Conservation (phyloP, 495 filamentous ascomycete species). For the Podospora tetraspora region DNA sequence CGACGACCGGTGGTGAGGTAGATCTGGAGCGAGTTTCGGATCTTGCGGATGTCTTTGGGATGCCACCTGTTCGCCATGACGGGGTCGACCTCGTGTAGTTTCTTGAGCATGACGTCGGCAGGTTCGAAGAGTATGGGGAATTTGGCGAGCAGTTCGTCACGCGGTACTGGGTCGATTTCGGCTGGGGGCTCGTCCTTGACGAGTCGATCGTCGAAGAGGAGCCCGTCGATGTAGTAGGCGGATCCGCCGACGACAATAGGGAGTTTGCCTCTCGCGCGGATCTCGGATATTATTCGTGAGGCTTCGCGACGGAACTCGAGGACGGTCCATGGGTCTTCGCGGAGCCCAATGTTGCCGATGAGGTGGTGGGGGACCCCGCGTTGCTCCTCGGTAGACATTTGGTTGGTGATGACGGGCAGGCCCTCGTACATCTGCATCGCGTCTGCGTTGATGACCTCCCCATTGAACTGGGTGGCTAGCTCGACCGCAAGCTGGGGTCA, state of each 20-base stretch:
- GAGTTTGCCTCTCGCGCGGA: conserved; percentile 66
- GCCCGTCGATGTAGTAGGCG: conserved; percentile 85
- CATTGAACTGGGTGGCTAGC: conserved; percentile 74
- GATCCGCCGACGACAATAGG: conserved; percentile 93
- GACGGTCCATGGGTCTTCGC: conserved; percentile 78
- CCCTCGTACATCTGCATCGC: conserved; percentile 98
- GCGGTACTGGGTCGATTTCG: conserved; percentile 21
- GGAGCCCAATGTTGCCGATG: conserved; percentile 65
- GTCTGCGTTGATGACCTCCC: conserved; percentile 96
- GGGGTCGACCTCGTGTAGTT: conserved; percentile 76
- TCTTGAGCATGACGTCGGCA: conserved; percentile 63
- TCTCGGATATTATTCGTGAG: conserved; percentile 65
- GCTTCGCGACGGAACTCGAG: conserved; percentile 67
- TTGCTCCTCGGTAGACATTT: conserved; percentile 69
- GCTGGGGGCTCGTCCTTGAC: conserved; percentile 43
- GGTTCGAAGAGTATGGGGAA: conserved; percentile 69
- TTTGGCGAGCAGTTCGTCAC: conserved; percentile 37
- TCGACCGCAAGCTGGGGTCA: conserved; percentile 77
- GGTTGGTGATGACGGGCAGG: conserved; percentile 93
- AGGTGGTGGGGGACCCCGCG: conserved; percentile 85
- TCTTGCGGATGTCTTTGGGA: conserved; percentile 84
- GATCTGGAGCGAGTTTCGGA: conserved; percentile 83
- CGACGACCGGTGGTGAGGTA: conserved; percentile 70
- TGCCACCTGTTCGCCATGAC: conserved; percentile 90
- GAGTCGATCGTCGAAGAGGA: conserved; percentile 69